Evolutionary conservation across 768 basidiomycete genomes (phyloP).

Genomic region (Russula virescens): DNA sequence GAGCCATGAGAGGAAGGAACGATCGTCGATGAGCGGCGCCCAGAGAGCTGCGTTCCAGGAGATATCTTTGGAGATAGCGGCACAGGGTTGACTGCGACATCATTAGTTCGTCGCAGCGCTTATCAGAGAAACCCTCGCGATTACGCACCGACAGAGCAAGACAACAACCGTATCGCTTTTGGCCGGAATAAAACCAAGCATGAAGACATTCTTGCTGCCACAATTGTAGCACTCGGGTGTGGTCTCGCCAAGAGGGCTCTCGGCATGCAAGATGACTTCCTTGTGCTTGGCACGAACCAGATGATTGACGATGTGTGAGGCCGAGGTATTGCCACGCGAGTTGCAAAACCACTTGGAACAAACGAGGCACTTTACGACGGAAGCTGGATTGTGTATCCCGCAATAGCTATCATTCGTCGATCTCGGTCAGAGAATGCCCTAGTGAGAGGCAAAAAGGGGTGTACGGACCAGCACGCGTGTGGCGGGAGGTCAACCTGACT

Average conservation of each 20-base stretch:
- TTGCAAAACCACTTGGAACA: conserved; percentile 99
- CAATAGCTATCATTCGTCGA: conserved; percentile 71
- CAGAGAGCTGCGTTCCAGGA: conserved; percentile 98
- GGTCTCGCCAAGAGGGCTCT: conserved; percentile 93
- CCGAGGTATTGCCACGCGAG: conserved; percentile 94
- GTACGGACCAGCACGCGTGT: conserved; percentile 86
- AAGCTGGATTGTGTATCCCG: conserved; percentile 95
- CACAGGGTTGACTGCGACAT: conserved; percentile 85
- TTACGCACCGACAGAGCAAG: conserved; percentile 82
- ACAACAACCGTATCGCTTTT: conserved; percentile 99
- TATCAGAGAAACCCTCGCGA: background rate
- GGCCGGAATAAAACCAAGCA: conserved; percentile 98
- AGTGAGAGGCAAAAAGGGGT: conserved; percentile 11
- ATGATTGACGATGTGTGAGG: conserved; percentile 98
- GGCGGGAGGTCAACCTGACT: conserved; percentile 71
- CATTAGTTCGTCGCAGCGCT: conserved; percentile 5
- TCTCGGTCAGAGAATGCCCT: conserved; percentile 6
- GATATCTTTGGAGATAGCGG: conserved; percentile 94
- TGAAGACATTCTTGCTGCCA: conserved; percentile 98
- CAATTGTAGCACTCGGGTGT: conserved; percentile 99
- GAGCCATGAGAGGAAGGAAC: conserved; percentile 98
- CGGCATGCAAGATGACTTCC: conserved; percentile 94
- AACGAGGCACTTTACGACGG: conserved; percentile 90
- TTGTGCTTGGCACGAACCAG: conserved; percentile 99
- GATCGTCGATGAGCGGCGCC: conserved; percentile 98